Conservation (phyloP, 352 stramenopile species). For the Phytophthora ohioensis region DNA sequence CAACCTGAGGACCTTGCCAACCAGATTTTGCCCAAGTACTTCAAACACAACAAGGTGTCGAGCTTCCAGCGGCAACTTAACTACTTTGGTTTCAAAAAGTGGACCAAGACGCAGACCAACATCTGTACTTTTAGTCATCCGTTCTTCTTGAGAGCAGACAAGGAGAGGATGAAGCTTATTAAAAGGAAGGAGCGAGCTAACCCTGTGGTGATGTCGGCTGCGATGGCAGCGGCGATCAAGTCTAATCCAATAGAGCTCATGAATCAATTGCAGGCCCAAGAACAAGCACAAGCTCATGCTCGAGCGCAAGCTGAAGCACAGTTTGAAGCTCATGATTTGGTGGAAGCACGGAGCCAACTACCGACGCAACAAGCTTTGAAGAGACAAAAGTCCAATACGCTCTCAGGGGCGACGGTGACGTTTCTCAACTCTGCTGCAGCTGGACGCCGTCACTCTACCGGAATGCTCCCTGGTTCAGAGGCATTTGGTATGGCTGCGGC, state of each 20-base stretch:
- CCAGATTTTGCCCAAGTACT: slow-evolving; percentile 74
- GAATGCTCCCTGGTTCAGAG: slow-evolving; percentile 50
- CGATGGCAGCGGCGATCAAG: slow-evolving; percentile 21
- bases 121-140: slow-evolving; percentile 81
- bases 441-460: slow-evolving; percentile 56
- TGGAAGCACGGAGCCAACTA: slow-evolving; percentile 27
- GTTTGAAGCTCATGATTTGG: slow-evolving; percentile 38
- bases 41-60: slow-evolving; percentile 86
- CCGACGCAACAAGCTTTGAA: slow-evolving; percentile 47
- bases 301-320: slow-evolving; percentile 12
- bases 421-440: slow-evolving; percentile 46
- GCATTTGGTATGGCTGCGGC: slow-evolving; percentile 36
- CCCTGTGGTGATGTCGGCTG: slow-evolving; percentile 24
- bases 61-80: slow-evolving; percentile 84
- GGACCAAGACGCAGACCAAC: slow-evolving; percentile 83
- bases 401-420: slow-evolving; percentile 33
- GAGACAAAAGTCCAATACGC: slow-evolving; percentile 48
- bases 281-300: slow-evolving; percentile 12
- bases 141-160: slow-evolving; percentile 66
- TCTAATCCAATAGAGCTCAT: slow-evolving; percentile 31
- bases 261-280: slow-evolving; percentile 13
- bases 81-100: slow-evolving; percentile 88
- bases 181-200: slow-evolving; percentile 70
- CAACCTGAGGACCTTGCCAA: slow-evolving; percentile 64
- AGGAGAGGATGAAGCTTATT: slow-evolving; percentile 79